A percentile compares a stretch with the other conserved stretches of the same genome.
Evolutionary conservation across 371 early-diverging fungal genomes (phyloP).

Genomic region (Mortierella sp.): DNA sequence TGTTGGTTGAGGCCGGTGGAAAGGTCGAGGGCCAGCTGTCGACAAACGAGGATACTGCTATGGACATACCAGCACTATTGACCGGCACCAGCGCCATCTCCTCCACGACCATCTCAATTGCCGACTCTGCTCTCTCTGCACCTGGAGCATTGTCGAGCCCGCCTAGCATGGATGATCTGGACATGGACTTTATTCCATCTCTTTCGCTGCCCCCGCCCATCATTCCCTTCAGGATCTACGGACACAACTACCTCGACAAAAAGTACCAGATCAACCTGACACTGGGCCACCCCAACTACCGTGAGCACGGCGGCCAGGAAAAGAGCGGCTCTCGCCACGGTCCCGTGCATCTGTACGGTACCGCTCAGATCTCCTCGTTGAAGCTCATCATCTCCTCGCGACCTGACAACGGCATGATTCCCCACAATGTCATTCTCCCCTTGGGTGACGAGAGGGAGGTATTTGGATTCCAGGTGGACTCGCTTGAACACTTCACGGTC

Average conservation of each 20-base stretch:
- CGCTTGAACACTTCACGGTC: constrained; percentile 78
- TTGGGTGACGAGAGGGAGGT: constrained; percentile 84
- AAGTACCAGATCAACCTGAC: constrained; percentile 65
- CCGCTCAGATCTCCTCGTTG: constrained; percentile 72
- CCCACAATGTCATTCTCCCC: constrained; percentile 94
- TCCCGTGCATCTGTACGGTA: constrained; percentile 73
- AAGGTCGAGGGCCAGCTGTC: constrained; percentile 20
- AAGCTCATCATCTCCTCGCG: constrained; percentile 71
- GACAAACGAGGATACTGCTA: constrained; percentile 19
- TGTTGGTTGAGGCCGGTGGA: constrained; percentile 33
- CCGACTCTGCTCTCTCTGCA: constrained; percentile 17
- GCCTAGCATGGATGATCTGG: constrained; percentile 37
- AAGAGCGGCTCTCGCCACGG: constrained; percentile 34
- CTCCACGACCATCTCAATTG: constrained; percentile 9
- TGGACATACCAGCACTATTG: constrained; percentile 26
- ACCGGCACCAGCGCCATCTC: constrained; percentile 23
- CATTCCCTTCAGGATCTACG: constrained; percentile 96
- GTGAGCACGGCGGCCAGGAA: constrained; percentile 18
- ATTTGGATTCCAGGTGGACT: constrained; percentile 87
- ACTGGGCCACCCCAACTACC: constrained; percentile 45
- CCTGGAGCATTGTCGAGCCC: constrained; percentile 27
- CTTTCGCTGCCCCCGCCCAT: constrained; percentile 89
- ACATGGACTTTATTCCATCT: constrained; percentile 61
- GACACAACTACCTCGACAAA: constrained; percentile 95
- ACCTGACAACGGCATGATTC: constrained; percentile 90